Conservation (phyloP, 2,329 filamentous ascomycete species). For the Eutypa lata region DNA sequence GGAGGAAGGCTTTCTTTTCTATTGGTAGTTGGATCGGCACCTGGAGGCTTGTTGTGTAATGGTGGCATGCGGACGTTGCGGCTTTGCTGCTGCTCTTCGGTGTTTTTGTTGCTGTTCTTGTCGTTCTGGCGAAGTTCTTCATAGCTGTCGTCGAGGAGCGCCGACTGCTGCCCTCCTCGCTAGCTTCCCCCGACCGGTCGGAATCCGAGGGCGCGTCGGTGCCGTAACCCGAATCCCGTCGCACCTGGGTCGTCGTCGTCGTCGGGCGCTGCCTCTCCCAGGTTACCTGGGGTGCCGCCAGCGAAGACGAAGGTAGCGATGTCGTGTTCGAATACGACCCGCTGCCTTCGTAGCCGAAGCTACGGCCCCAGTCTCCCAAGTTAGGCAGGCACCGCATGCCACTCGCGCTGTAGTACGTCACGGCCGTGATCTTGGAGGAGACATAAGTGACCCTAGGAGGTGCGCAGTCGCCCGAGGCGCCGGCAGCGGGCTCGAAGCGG, state of each 20-base stretch:
- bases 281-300: conserved; percentile 29
- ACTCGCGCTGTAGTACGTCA: conserved; percentile 49
- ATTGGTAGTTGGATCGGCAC: conserved; percentile 48
- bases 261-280: conserved; percentile 40
- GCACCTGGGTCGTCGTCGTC: conserved; percentile 29
- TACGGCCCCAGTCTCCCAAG: conserved; percentile 40
- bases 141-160: not conserved
- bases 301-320: conserved; percentile 33
- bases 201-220: conserved; percentile 39
- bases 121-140: conserved; percentile 6
- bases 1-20: conserved; percentile 48
- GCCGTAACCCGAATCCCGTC: conserved; percentile 54
- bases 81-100: conserved; percentile 8
- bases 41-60: conserved; percentile 39
- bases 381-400: conserved; percentile 48
- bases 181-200: conserved; percentile 16
- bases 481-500: conserved; percentile 42
- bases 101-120: too few species aligned
- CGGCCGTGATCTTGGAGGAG: conserved; percentile 47
- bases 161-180: not conserved
- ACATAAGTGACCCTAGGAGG: conserved; percentile 49
- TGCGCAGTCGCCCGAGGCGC: conserved; percentile 36
- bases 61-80: conserved; percentile 13
- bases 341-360: conserved; percentile 37
- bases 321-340: conserved; percentile 45